A percentile compares a stretch with the other conserved stretches of the same genome.
Evolutionary conservation across 768 basidiomycete genomes (phyloP).

Genomic region (Pisolithus marmoratus): DNA sequence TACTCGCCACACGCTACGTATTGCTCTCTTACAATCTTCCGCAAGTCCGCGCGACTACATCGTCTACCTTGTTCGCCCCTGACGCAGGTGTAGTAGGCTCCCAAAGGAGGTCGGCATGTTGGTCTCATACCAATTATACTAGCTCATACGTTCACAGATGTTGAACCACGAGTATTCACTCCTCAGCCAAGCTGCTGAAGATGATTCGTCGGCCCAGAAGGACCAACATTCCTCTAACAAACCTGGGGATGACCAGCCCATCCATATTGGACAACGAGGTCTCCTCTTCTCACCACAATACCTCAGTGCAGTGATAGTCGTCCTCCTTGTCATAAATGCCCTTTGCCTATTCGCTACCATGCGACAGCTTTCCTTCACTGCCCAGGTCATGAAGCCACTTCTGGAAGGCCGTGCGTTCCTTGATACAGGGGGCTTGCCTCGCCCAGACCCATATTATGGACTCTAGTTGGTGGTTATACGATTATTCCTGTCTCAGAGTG

Average conservation of each 20-base stretch:
- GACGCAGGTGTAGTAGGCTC: not conserved
- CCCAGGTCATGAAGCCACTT: constrained; percentile 13
- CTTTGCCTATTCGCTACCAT: constrained; percentile 15
- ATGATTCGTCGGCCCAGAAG: constrained; percentile 8
- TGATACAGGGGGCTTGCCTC: constrained; percentile 24
- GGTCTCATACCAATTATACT: not conserved
- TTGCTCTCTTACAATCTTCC: too few relatives aligned
- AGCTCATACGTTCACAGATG: constrained; percentile 13
- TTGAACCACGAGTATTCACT: constrained; percentile 6
- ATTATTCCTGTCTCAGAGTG: not conserved
- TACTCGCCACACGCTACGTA: too few relatives aligned
- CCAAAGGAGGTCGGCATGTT: not conserved
- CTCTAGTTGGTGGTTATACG: constrained; percentile 11
- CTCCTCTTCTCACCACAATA: constrained; percentile 2
- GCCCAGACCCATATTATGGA: constrained; percentile 27
- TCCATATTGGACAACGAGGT: not conserved
- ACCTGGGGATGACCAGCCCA: not conserved
- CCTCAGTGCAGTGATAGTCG: constrained; percentile 14
- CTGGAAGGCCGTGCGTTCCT: constrained; percentile 7
- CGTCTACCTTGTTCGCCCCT: too few relatives aligned
- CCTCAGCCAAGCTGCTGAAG: constrained; percentile 7
- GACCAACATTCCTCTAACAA: constrained; percentile 2
- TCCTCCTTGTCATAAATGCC: constrained; percentile 18
- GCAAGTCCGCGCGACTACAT: too few relatives aligned
- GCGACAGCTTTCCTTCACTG: constrained; percentile 11